Conservation (phyloP, 2,329 filamentous ascomycete species). For the Sarocladium strictum region DNA sequence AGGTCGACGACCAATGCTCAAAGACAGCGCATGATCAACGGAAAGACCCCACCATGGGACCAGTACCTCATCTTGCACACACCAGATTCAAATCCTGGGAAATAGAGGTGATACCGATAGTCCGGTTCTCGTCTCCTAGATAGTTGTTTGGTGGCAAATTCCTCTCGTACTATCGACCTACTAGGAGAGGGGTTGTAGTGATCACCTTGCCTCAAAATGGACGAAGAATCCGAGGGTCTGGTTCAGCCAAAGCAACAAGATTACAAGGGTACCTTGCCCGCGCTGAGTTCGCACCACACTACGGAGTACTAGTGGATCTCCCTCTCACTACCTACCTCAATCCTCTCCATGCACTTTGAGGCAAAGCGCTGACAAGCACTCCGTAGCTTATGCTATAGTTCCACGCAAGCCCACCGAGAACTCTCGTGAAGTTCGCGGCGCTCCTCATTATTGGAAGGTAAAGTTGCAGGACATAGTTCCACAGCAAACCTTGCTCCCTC, state of each 20-base stretch:
- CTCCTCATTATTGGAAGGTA: neutral
- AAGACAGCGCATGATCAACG: neutral
- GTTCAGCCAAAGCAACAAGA: slow-evolving; percentile 1
- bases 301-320: no score
- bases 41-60: neutral
- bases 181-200: neutral
- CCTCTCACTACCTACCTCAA: neutral
- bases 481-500: neutral
- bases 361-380: neutral
- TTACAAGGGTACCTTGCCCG: neutral
- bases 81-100: neutral
- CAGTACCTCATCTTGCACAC: neutral
- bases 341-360: neutral
- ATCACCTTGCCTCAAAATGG: neutral
- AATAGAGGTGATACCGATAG: neutral
- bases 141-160: no score
- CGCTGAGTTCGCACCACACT: neutral
- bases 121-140: neutral
- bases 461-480: neutral
- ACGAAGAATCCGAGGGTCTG: neutral
- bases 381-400: neutral
- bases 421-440: neutral
- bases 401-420: neutral
- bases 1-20: neutral
- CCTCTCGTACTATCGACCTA: no score